Conservation (phyloP, 75 land plant genomes). For the Pinus albicaulis region DNA sequence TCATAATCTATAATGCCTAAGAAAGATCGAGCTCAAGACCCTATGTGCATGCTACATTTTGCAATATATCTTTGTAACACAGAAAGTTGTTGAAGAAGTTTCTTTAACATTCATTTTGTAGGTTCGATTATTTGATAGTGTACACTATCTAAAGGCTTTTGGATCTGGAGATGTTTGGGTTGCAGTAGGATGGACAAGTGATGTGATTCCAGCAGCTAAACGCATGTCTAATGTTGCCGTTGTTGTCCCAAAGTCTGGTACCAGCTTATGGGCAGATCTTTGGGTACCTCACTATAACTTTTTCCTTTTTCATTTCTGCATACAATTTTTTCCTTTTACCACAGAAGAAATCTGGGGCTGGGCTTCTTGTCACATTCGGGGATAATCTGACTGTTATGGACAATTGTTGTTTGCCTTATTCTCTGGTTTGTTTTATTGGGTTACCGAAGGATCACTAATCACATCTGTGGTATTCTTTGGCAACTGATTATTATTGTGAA, state of each 20-base stretch:
- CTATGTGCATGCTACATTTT: not conserved
- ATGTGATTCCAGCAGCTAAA: conserved; percentile 87
- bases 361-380: no score
- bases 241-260: conserved; percentile 87
- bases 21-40: not conserved
- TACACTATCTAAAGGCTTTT: conserved; percentile 80
- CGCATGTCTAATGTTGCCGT: conserved; percentile 79
- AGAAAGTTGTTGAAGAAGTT: not conserved
- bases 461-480: not conserved
- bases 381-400: no score
- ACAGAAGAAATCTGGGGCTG: no score
- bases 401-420: no score
- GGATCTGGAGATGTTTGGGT: conserved; percentile 94
- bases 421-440: no score
- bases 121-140: conserved; percentile 92
- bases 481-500: not conserved
- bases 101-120: conserved; percentile 16
- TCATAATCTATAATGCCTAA: not conserved
- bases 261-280: conserved; percentile 95
- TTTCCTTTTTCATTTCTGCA: conserved; percentile 5
- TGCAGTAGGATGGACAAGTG: conserved; percentile 95
- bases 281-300: conserved; percentile 54
- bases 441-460: no score
- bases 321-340: not conserved
- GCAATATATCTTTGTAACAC: not conserved